Conservation (phyloP, 352 stramenopile genomes). For the Aphanomyces stellatus region DNA sequence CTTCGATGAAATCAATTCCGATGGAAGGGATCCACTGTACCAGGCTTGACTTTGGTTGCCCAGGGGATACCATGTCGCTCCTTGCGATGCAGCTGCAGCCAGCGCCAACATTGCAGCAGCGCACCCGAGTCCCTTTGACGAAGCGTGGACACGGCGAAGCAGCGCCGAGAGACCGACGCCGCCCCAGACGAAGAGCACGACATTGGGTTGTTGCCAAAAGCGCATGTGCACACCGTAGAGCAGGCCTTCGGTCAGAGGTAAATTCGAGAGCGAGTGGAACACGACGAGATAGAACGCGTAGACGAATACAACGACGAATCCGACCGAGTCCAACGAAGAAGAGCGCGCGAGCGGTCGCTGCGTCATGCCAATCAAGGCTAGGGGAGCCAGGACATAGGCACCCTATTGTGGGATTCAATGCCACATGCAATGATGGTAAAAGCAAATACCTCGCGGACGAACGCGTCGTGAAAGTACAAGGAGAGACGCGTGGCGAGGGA, state of each 20-base stretch:
- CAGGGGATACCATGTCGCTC: constrained; percentile 34
- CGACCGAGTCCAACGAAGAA: neutral
- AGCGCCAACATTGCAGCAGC: neutral
- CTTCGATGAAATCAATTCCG: neutral
- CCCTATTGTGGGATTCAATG: constrained; percentile 1
- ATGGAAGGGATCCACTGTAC: neutral
- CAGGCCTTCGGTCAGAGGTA: constrained; percentile 87
- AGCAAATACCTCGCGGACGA: constrained; percentile 32
- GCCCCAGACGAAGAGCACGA: constrained; percentile 84
- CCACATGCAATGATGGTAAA: constrained; percentile 16
- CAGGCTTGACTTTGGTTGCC: constrained; percentile 41
- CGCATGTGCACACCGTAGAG: constrained; percentile 92
- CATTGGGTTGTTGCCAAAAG: constrained; percentile 92
- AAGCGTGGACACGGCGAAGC: neutral
- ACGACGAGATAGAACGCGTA: constrained; percentile 90
- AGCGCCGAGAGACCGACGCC: constrained; percentile 45
- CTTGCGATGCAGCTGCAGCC: constrained; percentile 6
- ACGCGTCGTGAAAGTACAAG: constrained; percentile 69
- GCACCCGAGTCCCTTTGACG: neutral
- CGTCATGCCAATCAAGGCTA: neutral
- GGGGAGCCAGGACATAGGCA: constrained; percentile 21
- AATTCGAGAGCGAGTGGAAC: constrained; percentile 92
- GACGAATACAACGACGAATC: constrained; percentile 34
- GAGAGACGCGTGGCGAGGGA: constrained; percentile 53
- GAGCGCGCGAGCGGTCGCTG: neutral